Evolutionary conservation across 768 basidiomycete species (phyloP), one percentile per base, ranked within the genome.

Genomic region (Xanthoconium purpureum): DNA sequence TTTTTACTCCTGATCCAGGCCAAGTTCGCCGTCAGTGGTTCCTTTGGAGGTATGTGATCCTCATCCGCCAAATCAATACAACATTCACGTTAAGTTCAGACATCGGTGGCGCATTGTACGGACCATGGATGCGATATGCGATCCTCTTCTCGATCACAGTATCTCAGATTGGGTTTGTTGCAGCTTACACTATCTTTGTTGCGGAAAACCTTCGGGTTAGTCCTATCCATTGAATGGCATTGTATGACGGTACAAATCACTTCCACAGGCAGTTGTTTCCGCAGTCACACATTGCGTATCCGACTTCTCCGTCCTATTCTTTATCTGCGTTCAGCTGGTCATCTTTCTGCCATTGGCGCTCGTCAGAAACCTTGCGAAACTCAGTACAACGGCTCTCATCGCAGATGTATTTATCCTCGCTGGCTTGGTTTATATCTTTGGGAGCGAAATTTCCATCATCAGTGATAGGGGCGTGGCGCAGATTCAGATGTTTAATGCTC

Each of bases 381-480:
- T 99, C 36, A 94, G 91, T 63, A 86, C 88, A 2, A 90, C 95
- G 0, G 96, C 94, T 4, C 84, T 99, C 49, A 70, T 97, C 30
- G 97, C 97, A 2, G 97, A 99, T 69, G 94, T 77, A 2, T 98
- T 98, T 77, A 98, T 99, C 69, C 77, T 99, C 17, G 83, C 88
- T 36, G 97, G 97, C 1, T 66, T 91, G 45, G 58, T 93, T 43
- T 94, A 94, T 69, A 91, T 94, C 61, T 94, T 91, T 58, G 78
- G 86, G n/a, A 91, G 87, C 69, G 97, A 99, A 71, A 74, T 89
- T 48, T 73, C 75, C 2, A 76, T 91, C 36, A 81, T 99, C 58
- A 78, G 78, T 1, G 65, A 79, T 4, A 71, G 78, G 11, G 97
- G 97, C 6, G 73, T 91, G 17, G 90, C 91, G 14, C 81, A 93